These are phyloP conservation scores for Rusavskia elegans DNA, from an alignment of 495 filamentous ascomycete species.

Conservation along the genomic window DNA sequence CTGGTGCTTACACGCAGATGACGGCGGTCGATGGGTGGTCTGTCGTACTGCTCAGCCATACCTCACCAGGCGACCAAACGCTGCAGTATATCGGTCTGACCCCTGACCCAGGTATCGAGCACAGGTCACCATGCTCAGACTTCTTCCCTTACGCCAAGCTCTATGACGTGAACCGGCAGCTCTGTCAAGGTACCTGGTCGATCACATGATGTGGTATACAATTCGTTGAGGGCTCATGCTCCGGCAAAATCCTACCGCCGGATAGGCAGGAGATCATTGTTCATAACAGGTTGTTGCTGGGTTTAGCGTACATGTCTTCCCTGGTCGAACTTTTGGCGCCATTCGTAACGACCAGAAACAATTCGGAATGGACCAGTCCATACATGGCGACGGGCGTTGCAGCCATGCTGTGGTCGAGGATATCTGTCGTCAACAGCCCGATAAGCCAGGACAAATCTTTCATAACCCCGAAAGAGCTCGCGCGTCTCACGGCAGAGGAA, in stretches of 20 bases:
- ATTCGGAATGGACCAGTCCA: conserved; percentile 1
- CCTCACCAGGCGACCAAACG: conserved; percentile 3
- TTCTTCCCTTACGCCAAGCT: conserved; percentile 1
- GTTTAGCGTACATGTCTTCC: conserved; percentile 2
- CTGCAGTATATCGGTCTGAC: conserved; percentile 6
- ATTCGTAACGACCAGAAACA: conserved; percentile 4
- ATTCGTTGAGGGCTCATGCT: conserved; percentile 5
- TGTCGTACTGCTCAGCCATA: conserved; percentile 1
- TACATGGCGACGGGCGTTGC: conserved; percentile 3
- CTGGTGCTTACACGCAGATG: conserved; percentile 1
- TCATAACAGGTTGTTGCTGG: conserved; percentile 1
- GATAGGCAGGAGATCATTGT: conserved; percentile 6
- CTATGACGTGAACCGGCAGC: conserved; percentile 4
- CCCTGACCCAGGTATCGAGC: conserved; percentile 2
- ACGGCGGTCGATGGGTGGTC: conserved; percentile 2
- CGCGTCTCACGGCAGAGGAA: background rate
- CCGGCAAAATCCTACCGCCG: background rate
- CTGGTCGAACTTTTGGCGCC: conserved; percentile 6
- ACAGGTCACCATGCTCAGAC: background rate
- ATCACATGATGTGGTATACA: conserved; percentile 7
- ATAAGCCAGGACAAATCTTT: background rate
- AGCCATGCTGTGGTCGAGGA: conserved; percentile 7
- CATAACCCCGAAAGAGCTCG: background rate
- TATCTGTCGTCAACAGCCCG: background rate
- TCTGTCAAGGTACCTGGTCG: conserved; percentile 5